These are phyloP conservation scores for Tolypocladium nubicola DNA, from an alignment of 2,329 filamentous ascomycete species.

Conservation along the genomic window DNA sequence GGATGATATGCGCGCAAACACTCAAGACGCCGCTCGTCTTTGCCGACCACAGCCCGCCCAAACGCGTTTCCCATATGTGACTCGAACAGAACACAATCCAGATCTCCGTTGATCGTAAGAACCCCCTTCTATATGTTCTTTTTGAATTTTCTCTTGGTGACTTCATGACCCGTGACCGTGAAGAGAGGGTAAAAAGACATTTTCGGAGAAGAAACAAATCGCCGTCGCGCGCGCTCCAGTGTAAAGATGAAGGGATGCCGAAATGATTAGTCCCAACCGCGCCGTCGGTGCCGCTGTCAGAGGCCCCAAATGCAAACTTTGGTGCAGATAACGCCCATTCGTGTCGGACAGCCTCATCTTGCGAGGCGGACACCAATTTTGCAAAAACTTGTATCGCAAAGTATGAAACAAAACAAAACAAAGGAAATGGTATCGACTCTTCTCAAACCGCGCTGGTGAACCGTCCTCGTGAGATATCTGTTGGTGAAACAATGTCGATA, in stretches of 20 bases:
- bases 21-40: constrained; percentile 23
- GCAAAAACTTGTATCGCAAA: constrained; percentile 13
- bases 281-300: constrained; percentile 7
- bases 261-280: constrained; percentile 7
- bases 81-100: constrained; percentile 24
- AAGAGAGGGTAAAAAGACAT: constrained; percentile 18
- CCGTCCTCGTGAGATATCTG: constrained; percentile 20
- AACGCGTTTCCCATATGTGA: constrained; percentile 21
- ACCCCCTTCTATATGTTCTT: constrained; percentile 36
- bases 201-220: constrained; percentile 9
- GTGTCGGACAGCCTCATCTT: constrained; percentile 29
- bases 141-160: constrained; percentile 30
- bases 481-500: constrained; percentile 21
- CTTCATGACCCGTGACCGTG: constrained; percentile 34
- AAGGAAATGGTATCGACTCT: constrained; percentile 36
- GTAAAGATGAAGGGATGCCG: constrained; percentile 8
- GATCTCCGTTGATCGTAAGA: constrained; percentile 19
- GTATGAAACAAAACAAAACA: constrained; percentile 17
- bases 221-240: constrained; percentile 9
- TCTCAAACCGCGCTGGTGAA: constrained; percentile 27
- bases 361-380: constrained; percentile 18
- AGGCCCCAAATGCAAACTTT: constrained; percentile 6
- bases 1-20: constrained; percentile 16
- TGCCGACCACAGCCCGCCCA: constrained; percentile 20
- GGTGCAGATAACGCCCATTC: constrained; percentile 25